Percentiles rank a stretch among this genome's conserved stretches.
These are phyloP conservation scores for Aspergillus coremiiformis DNA, from an alignment of 495 filamentous ascomycete species.

Conservation along the genomic window DNA sequence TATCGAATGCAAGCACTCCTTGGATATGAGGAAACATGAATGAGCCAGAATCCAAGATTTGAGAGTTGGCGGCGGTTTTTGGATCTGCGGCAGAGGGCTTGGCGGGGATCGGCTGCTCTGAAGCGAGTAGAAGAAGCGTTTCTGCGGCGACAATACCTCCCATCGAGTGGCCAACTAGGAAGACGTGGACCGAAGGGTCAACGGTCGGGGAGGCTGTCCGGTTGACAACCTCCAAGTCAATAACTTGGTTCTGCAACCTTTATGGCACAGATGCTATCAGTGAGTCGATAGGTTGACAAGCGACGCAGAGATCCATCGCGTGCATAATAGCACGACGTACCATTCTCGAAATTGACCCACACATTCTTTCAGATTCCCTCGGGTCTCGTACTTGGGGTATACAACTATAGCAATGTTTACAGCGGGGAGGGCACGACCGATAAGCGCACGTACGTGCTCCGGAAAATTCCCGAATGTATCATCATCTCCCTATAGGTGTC, in stretches of 20 bases:
- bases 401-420: slow-evolving; percentile 61
- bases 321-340: slow-evolving; percentile 32
- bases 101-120: slow-evolving; percentile 56
- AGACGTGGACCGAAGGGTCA: slow-evolving; percentile 76
- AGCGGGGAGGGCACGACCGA: slow-evolving; percentile 65
- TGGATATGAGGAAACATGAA: slow-evolving; percentile 65
- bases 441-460: slow-evolving; percentile 60
- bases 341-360: slow-evolving; percentile 81
- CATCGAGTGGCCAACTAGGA: slow-evolving; percentile 92
- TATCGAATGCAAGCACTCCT: slow-evolving; percentile 90
- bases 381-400: slow-evolving; percentile 89
- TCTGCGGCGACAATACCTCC: slow-evolving; percentile 95
- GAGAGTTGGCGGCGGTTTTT: slow-evolving; percentile 19
- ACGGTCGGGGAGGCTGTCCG: slow-evolving; percentile 79
- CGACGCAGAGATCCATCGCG: no score
- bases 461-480: slow-evolving; percentile 79
- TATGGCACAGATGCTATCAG: background rate
- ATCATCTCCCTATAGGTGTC: slow-evolving; percentile 62
- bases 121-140: slow-evolving; percentile 60
- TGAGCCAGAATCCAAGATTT: slow-evolving; percentile 24
- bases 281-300: background rate
- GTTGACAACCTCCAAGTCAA: slow-evolving; percentile 84
- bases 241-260: slow-evolving; percentile 86
- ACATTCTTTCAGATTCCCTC: slow-evolving; percentile 75
- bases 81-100: slow-evolving; percentile 17